phyloP scores from a whole-genome alignment of 2,329 filamentous ascomycete species.

The Cercospora sp. region DNA sequence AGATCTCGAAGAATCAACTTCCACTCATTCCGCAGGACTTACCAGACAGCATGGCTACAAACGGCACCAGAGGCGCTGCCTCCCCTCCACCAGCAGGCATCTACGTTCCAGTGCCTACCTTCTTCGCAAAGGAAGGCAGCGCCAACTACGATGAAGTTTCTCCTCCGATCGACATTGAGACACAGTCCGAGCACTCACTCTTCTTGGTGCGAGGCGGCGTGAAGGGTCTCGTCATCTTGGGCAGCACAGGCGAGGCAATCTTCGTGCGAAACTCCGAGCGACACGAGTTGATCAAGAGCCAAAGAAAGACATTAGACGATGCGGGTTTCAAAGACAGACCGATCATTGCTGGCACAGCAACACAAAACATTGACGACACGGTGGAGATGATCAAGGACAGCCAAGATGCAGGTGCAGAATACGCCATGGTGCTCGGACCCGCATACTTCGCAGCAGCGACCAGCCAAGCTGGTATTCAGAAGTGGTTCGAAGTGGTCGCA shows the following conservation, averaged over 20 bases:
- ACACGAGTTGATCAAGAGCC: constrained; percentile 55
- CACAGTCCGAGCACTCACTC: constrained; percentile 60
- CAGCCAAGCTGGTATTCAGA: constrained; percentile 59
- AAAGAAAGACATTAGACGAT: constrained; percentile 57
- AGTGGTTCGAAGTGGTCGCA: constrained; percentile 64
- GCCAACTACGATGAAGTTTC: constrained; percentile 49
- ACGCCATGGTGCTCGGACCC: constrained; percentile 63
- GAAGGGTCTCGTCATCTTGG: constrained; percentile 62
- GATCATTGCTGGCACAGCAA: constrained; percentile 63
- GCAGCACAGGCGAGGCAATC: constrained; percentile 65
- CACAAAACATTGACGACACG: constrained; percentile 63
- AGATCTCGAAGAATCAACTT: background rate
- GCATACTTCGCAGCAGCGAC: constrained; percentile 64
- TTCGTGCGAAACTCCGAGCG: constrained; percentile 63
- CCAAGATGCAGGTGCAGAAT: constrained; percentile 60
- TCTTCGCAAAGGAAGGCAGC: constrained; percentile 57
- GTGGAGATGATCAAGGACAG: constrained; percentile 59
- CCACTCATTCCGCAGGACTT: background rate
- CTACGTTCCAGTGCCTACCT: constrained; percentile 64
- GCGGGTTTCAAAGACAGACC: constrained; percentile 61
- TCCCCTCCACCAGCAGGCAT: constrained; percentile 55
- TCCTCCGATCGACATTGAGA: constrained; percentile 58
- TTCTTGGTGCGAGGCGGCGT: constrained; percentile 63
- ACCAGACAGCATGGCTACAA: constrained; percentile 18
- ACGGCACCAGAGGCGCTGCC: constrained; percentile 21